Evolutionary conservation across 345 rosid genomes (phyloP), one percentile per base, ranked within the genome.

Genomic region (Citrus unshiu): DNA sequence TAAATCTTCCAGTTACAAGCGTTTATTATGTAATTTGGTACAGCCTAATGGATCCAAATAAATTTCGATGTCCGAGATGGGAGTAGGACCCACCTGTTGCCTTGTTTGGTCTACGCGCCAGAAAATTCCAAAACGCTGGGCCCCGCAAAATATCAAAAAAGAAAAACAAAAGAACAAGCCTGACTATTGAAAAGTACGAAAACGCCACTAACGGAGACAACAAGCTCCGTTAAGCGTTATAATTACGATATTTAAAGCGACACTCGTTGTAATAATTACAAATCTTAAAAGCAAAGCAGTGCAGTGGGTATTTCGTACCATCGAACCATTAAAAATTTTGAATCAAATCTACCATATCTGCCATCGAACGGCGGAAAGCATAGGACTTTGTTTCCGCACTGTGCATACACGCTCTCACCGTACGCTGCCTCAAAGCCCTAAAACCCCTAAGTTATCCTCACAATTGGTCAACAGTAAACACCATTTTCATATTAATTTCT

Each of bases 211-310:
- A 83, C 74, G 81, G 76, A 9, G 22, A 7, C 32, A 78, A 22
- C 77, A 80, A 46, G 63, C 81, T 74, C 77, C 77, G 78, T 85
- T 5, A 61, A 75, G 77, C 22, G 71, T 24, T 30, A 80, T 80
- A 9, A 78, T 75, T 62, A 78, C 57, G 61, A 68, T 25, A 37
- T 3, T 24, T 46, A 72, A 63, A 22, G 40, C 24, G 27, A 18
- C 54, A 16, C 27, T 43, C 2, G 62, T 0, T 5, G 43, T 40
- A 65, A 72, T 83, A 62, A 80, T 78, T 74, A 39, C 76, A 22
- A 74, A 29, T 63, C 16, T 7, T 10, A 49, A 43, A 32, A 62
- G 73, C 30, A 46, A 43, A 61, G 25, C 32, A 35, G 7, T 24
- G 1, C 13, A 21, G 22, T 13, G 4, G 24, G 3, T 37, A 64